These are phyloP conservation scores for Sclerotiophoma versabilis DNA, from an alignment of 2,329 filamentous ascomycete species.

Conservation along the genomic window DNA sequence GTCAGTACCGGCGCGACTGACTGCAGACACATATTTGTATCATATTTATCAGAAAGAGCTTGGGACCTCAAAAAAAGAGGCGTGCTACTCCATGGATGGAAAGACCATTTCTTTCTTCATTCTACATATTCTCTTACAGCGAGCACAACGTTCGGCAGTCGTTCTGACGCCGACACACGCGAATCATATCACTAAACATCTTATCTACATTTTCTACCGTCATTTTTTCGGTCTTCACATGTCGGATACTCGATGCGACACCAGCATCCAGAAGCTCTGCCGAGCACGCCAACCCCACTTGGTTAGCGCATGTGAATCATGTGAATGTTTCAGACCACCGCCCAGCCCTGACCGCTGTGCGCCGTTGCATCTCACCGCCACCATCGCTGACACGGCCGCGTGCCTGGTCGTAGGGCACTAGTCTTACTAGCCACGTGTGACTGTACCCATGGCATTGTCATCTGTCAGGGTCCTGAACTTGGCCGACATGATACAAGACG, in stretches of 20 bases:
- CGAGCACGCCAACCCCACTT: constrained; percentile 5
- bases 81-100: background rate
- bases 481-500: constrained; percentile 12
- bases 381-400: constrained; percentile 16
- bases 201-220: background rate
- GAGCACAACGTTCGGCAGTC: constrained; percentile 7
- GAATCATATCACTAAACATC: background rate
- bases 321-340: constrained; percentile 16
- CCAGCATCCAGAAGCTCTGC: constrained; percentile 7
- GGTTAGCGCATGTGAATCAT: constrained; percentile 12
- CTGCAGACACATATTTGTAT: constrained; percentile 4
- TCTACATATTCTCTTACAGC: background rate
- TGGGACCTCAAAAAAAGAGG: background rate
- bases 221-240: background rate
- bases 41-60: constrained; percentile 9
- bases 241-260: background rate
- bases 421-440: constrained; percentile 16
- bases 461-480: constrained; percentile 10
- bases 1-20: background rate
- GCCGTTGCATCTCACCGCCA: constrained; percentile 14
- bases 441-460: constrained; percentile 11
- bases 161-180: background rate
- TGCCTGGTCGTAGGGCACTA: constrained; percentile 11
- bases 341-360: constrained; percentile 1
- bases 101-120: background rate